Base-by-base conservation (phyloP, 108 stramenopile genomes). In the Conticribra guillardii region DNA sequence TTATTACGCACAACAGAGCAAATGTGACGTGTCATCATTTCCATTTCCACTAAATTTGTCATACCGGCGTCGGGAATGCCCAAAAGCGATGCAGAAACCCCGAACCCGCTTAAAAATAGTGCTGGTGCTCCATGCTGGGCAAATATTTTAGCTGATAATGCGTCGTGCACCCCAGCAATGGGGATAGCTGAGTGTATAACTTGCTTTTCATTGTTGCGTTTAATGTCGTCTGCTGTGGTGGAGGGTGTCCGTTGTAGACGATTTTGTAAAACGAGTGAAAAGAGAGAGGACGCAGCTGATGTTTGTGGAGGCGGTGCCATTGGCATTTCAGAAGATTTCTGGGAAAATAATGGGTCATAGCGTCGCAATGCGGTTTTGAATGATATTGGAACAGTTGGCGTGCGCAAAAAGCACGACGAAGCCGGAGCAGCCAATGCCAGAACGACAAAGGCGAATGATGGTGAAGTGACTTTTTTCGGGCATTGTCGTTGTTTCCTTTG, bases 21-120 rank as follows among this genome's bases (percentile, higher is more conserved):
- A 18, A 82, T 49, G 33, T 64, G 19, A 24, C 80, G 67, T 8
- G 77, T 59, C 21, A 78, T 54, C 53, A 78, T 81, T 55, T 87
- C 73, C 71, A 84, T 74, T 59, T 87, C 85, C 5, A 53, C 58
- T 31, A 54, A 47, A 32, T 77, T 87, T 9, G 83, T 61, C 34
- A 87, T 75, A 24, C 83, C 83, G 24, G 76, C 76, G 60, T 87
- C 85, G n/a, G 85, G 85, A 21, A 65, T 28, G 24, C 85, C 85
- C 37, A 85, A 49, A 32, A 76, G 29, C 22, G 67, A 47, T 0
- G 85, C 85, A 23, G 76, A 79, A 19, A 84, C 83, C 23, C 85
- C 85, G 59, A 87, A 87, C 17, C 85, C 85, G 29, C 73, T 71
- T 11, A 87, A 45, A 47, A 87, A 87, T 8, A 86, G 66, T 18